Evolutionary conservation across 768 basidiomycete genomes (phyloP).

Genomic region (Russula earlei): DNA sequence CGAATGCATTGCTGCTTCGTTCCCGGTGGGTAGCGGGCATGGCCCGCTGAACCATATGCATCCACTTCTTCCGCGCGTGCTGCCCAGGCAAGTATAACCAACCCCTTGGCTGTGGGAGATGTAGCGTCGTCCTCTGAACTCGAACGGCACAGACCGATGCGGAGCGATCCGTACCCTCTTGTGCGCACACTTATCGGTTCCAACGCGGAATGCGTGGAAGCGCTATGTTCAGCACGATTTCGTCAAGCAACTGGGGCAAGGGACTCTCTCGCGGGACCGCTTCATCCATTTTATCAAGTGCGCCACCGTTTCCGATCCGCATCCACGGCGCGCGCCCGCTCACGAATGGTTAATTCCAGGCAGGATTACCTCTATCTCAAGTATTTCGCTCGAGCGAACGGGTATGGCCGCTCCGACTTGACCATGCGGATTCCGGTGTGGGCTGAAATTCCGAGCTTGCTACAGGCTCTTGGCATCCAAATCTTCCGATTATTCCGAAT

Average conservation of each 20-base stretch:
- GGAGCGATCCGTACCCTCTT: slow-evolving; percentile 57
- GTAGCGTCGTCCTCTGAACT: background rate
- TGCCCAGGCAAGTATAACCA: slow-evolving; percentile 45
- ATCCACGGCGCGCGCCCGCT: background rate
- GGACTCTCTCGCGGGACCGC: slow-evolving; percentile 48
- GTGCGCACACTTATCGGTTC: slow-evolving; percentile 52
- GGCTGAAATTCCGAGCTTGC: background rate
- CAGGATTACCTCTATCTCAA: slow-evolving; percentile 77
- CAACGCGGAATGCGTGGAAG: slow-evolving; percentile 50
- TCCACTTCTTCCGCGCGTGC: slow-evolving; percentile 34
- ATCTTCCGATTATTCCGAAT: slow-evolving; percentile 50
- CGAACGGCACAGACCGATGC: slow-evolving; percentile 34
- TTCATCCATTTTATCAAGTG: slow-evolving; percentile 85
- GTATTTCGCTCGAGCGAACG: slow-evolving; percentile 76
- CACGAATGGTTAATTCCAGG: slow-evolving; percentile 27
- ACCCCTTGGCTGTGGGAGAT: background rate
- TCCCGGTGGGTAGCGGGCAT: slow-evolving; percentile 58
- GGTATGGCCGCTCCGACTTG: slow-evolving; percentile 31
- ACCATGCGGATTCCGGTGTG: background rate
- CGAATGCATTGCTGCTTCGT: slow-evolving; percentile 60
- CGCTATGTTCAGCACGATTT: slow-evolving; percentile 79
- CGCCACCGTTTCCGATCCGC: slow-evolving; percentile 18
- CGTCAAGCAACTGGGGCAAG: slow-evolving; percentile 63
- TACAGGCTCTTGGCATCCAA: slow-evolving; percentile 70
- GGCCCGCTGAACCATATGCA: slow-evolving; percentile 88